Conservation (phyloP, 495 filamentous ascomycete genomes). For the Podospora appendiculata region DNA sequence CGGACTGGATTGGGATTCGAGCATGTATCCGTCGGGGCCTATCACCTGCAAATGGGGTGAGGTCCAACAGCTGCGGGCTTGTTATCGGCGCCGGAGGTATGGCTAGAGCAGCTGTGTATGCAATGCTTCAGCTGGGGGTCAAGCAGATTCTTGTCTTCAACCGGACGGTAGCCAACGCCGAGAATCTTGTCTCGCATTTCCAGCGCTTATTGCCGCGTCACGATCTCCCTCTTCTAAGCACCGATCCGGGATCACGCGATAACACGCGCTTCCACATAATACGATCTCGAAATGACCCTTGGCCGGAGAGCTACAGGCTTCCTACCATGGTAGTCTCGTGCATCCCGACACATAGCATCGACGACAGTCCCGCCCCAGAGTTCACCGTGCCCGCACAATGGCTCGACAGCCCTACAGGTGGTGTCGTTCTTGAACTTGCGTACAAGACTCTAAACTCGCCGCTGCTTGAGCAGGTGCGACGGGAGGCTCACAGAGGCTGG, state of each 20-base stretch:
- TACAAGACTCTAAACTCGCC: conserved; percentile 63
- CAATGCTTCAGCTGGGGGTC: conserved; percentile 67
- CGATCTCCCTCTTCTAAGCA: conserved; percentile 35
- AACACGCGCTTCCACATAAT: conserved; percentile 51
- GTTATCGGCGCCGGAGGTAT: conserved; percentile 72
- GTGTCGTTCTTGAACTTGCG: conserved; percentile 63
- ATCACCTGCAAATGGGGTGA: conserved; percentile 66
- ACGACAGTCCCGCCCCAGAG: conserved; percentile 51
- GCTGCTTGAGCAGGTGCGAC: conserved; percentile 54
- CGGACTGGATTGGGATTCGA: conserved; percentile 66
- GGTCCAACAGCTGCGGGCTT: conserved; percentile 53
- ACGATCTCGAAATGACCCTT: conserved; percentile 45
- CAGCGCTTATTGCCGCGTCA: conserved; percentile 29
- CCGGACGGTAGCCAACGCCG: conserved; percentile 50
- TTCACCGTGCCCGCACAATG: conserved; percentile 61
- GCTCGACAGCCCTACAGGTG: conserved; percentile 62
- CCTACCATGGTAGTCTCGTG: conserved; percentile 65
- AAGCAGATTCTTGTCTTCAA: conserved; percentile 67
- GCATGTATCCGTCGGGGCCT: conserved; percentile 59
- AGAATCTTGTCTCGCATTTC: conserved; percentile 60
- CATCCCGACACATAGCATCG: conserved; percentile 58
- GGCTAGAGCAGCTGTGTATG: conserved; percentile 66
- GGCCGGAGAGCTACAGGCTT: conserved; percentile 50
- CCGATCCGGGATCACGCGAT: conserved; percentile 35
- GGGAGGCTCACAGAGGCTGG: conserved; percentile 56